phyloP scores from a whole-genome alignment of 768 basidiomycete genomes.

The Lentinula sp. region DNA sequence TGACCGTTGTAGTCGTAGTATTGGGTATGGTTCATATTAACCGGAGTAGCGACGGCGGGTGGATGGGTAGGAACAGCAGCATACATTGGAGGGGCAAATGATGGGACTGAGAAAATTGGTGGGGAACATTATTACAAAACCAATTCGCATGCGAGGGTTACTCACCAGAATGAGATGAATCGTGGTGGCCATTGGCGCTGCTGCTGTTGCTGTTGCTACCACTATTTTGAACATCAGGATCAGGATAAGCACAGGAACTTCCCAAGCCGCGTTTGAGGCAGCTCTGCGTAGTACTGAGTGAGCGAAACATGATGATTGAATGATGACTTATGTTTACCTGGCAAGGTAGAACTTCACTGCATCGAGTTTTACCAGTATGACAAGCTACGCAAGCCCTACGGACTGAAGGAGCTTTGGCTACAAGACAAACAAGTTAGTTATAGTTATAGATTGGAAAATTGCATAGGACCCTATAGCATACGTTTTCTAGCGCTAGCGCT shows the following conservation, averaged over 20 bases:
- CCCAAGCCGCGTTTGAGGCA: conserved; percentile 79
- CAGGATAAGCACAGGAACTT: conserved; percentile 66
- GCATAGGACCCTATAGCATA: conserved; percentile 26
- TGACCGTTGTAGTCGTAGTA: conserved; percentile 77
- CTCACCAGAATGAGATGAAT: conserved; percentile 13
- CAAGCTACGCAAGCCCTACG: conserved; percentile 77
- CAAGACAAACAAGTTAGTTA: conserved; percentile 4
- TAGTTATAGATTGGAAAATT: not conserved
- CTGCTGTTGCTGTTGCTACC: conserved; percentile 21
- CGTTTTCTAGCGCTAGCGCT: conserved; percentile 47
- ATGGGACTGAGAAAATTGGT: conserved; percentile 24
- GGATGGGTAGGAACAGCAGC: conserved; percentile 26
- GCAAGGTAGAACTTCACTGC: conserved; percentile 77
- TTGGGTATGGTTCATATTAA: conserved; percentile 50
- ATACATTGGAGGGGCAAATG: conserved; percentile 45
- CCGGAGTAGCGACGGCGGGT: conserved; percentile 25
- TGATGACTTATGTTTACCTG: conserved; percentile 39
- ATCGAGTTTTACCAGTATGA: conserved; percentile 79
- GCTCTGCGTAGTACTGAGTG: conserved; percentile 39
- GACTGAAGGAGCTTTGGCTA: conserved; percentile 78
- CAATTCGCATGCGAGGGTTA: conserved; percentile 8
- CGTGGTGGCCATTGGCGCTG: conserved; percentile 29
- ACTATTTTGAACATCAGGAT: conserved; percentile 53
- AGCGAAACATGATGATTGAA: not conserved
- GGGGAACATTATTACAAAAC: conserved; percentile 3